Evolutionary conservation across 192 early-diverging fungal genomes (phyloP).

Genomic region (Mortierella hygrophila): DNA sequence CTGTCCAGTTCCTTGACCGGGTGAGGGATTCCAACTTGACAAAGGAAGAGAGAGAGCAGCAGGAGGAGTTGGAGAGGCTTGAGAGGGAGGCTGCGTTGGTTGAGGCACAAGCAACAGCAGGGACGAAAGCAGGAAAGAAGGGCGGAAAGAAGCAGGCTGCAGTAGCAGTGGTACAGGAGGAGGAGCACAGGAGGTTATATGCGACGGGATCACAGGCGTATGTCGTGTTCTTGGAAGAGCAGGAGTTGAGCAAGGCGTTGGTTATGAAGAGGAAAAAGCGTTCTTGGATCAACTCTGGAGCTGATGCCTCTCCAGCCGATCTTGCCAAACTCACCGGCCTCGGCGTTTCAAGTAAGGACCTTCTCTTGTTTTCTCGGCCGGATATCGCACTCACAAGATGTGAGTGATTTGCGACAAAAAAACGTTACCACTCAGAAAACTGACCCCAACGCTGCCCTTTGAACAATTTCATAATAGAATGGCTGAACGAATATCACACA

Average conservation of each 20-base stretch:
- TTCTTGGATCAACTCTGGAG: slow-evolving; percentile 65
- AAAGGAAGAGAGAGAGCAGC: slow-evolving; percentile 49
- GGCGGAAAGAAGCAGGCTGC: slow-evolving; percentile 32
- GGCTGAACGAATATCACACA: slow-evolving; percentile 59
- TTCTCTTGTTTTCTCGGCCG: slow-evolving; percentile 3
- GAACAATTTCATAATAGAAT: slow-evolving; percentile 21
- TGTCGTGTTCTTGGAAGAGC: slow-evolving; percentile 76
- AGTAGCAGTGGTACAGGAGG: slow-evolving; percentile 22
- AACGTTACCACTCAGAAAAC: not conserved
- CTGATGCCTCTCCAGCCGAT: slow-evolving; percentile 55
- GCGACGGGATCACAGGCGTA: slow-evolving; percentile 72
- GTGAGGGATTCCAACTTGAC: slow-evolving; percentile 60
- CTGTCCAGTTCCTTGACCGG: slow-evolving; percentile 66
- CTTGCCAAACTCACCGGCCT: slow-evolving; percentile 61
- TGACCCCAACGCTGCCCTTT: not conserved
- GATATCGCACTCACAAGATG: too few species aligned
- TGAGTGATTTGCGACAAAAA: not conserved
- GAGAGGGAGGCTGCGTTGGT: slow-evolving; percentile 37
- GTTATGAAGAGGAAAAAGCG: slow-evolving; percentile 69
- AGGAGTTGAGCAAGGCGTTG: slow-evolving; percentile 72
- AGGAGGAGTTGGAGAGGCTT: slow-evolving; percentile 48
- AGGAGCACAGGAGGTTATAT: slow-evolving; percentile 55
- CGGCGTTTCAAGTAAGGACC: slow-evolving; percentile 61
- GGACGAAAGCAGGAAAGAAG: slow-evolving; percentile 31
- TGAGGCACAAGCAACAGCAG: slow-evolving; percentile 24